Evolutionary conservation across 805 yeast species (phyloP).

Genomic region (Candida schatavii): DNA sequence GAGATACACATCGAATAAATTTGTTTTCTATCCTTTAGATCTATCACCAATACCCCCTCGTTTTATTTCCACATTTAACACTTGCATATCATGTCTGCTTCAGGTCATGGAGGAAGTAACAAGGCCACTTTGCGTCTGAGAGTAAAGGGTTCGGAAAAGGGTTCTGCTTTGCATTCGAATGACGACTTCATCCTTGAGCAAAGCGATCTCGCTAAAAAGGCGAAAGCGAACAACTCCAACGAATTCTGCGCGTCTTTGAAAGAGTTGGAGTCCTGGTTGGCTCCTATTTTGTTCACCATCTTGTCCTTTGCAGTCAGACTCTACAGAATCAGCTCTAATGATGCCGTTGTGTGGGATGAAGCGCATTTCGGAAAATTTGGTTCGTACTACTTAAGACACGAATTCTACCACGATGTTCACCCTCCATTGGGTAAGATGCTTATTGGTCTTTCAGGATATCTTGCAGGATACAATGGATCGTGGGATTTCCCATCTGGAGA

Average conservation of each 20-base stretch:
- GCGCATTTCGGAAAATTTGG: slow-evolving; percentile 90
- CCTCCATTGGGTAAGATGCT: slow-evolving; percentile 85
- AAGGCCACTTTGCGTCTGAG: slow-evolving; percentile 6
- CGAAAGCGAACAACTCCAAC: slow-evolving; percentile 23
- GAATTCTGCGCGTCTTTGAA: slow-evolving; percentile 27
- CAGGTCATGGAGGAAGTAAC: slow-evolving; percentile 3
- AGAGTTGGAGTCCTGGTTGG: slow-evolving; percentile 39
- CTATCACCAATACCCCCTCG: neutral
- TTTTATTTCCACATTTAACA: neutral
- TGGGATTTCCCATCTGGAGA: slow-evolving; percentile 71
- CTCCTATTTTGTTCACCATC: slow-evolving; percentile 64
- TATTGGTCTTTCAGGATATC: slow-evolving; percentile 71
- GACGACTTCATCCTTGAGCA: slow-evolving; percentile 13
- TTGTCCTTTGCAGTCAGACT: slow-evolving; percentile 66
- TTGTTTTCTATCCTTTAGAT: neutral
- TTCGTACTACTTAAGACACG: slow-evolving; percentile 72
- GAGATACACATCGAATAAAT: neutral
- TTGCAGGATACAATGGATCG: slow-evolving; percentile 82
- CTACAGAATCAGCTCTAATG: slow-evolving; percentile 53
- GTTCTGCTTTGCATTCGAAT: neutral
- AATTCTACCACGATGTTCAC: slow-evolving; percentile 82
- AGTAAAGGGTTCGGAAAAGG: slow-evolving; percentile 1
- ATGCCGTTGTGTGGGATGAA: slow-evolving; percentile 82
- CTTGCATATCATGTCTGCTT: neutral
- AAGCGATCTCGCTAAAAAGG: slow-evolving; percentile 18